Conservation (phyloP, 345 rosid genomes). For the Excoecaria cochinchinensis region DNA sequence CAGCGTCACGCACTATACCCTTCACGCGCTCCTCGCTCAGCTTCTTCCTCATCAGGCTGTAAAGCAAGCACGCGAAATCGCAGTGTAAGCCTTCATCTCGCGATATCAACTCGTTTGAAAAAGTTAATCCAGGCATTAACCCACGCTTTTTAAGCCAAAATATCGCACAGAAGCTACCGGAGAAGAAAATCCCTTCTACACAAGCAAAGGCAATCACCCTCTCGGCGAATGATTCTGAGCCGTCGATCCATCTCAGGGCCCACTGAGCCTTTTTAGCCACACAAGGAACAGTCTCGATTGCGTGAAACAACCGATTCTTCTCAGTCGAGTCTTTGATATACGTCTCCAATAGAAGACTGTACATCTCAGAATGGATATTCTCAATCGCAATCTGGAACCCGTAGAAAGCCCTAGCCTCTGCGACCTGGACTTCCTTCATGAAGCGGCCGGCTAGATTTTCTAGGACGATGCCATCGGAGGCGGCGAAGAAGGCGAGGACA, state of each 20-base stretch:
- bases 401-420: constrained; percentile 97
- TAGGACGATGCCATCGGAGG: constrained; percentile 86
- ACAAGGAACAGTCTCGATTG: constrained; percentile 75
- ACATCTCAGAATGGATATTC: constrained; percentile 96
- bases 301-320: constrained; percentile 59
- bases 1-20: constrained; percentile 73
- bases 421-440: constrained; percentile 89
- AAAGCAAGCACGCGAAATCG: constrained; percentile 84
- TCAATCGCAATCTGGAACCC: constrained; percentile 97
- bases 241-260: constrained; percentile 85
- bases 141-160: constrained; percentile 96
- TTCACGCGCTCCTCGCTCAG: constrained; percentile 69
- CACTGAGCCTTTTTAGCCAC: constrained; percentile 71
- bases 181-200: constrained; percentile 95
- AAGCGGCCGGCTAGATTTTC: constrained; percentile 85
- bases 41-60: constrained; percentile 49
- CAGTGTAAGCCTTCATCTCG: constrained; percentile 95
- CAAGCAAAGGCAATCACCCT: constrained; percentile 81
- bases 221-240: constrained; percentile 75
- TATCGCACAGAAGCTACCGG: constrained; percentile 85
- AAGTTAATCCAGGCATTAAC: constrained; percentile 83
- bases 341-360: constrained; percentile 83
- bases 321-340: constrained; percentile 75
- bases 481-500: constrained; percentile 95
- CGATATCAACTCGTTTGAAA: constrained; percentile 91